Evolutionary conservation across 495 filamentous ascomycete species (phyloP), one percentile per base, ranked within the genome.

Genomic region (Penicillium coffeae): DNA sequence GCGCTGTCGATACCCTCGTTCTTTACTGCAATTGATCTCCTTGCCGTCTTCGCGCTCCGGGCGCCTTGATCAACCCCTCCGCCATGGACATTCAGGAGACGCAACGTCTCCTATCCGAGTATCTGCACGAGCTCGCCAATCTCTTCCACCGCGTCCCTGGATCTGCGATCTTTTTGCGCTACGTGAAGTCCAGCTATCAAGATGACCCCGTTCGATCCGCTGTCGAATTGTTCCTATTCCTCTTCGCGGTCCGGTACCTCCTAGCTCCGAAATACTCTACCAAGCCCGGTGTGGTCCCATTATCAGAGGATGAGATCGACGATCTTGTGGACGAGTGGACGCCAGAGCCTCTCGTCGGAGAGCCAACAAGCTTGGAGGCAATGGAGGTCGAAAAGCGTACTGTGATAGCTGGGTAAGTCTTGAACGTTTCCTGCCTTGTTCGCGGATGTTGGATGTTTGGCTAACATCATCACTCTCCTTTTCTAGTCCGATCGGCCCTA

Each of bases 311-410:
- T 68, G 93, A 99, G 70, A 92, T 99, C 54, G 93, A 99, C 62
- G 93, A 99, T 55, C 75, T 97, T 19, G 88, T 99, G 15, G 92
- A 94, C 38, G 93, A 99, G 52, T 99, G 93, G 93, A 88, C 82
- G 2, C 93, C 93, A 0, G 93, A 99, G 65, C 90, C 93, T 3
- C 75, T 99, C 12, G 90, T 96, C 15, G 79, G 85, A 7, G 68
- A 75, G 7, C 81, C 79, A 18, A 89, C 85, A 12, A 55, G 76
- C 1, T 73, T 91, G 38, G 91, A 97, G 64, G 83, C 87, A 59
- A 71, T 77, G 43, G 91, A 96, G 63, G 80, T 85, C 48, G 92
- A 96, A 53, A 95, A 84, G 68, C 66, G 88, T 12, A 86, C 91
- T 0, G 78, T 97, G 5, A 85, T 97, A 63, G 82, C 91, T 43